phyloP scores from a whole-genome alignment of 2,329 filamentous ascomycete genomes.

The Epichloe hybrida region DNA sequence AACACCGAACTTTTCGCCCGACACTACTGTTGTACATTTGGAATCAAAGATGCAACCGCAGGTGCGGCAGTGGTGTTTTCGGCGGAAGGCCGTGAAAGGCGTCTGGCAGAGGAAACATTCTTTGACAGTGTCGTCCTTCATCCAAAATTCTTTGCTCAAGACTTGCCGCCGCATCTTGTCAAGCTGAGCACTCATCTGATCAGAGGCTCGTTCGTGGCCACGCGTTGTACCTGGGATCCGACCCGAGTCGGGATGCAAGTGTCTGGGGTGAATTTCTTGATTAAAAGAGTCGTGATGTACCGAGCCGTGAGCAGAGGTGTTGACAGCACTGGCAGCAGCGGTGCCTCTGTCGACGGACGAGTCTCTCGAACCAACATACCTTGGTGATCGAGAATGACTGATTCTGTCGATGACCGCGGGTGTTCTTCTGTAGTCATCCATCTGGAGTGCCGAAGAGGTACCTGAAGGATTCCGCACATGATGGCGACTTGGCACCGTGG shows the following conservation, averaged over 20 bases:
- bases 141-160: slow-evolving; percentile 93
- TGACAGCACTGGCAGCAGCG: slow-evolving; percentile 42
- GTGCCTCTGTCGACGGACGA: slow-evolving; percentile 45
- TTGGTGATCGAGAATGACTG: slow-evolving; percentile 30
- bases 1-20: slow-evolving; percentile 78
- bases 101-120: slow-evolving; percentile 90
- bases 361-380: slow-evolving; percentile 35
- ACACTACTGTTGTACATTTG: slow-evolving; percentile 86
- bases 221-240: slow-evolving; percentile 43
- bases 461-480: slow-evolving; percentile 20
- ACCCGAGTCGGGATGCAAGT: slow-evolving; percentile 30
- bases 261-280: slow-evolving; percentile 30
- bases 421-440: slow-evolving; percentile 27
- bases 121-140: slow-evolving; percentile 96
- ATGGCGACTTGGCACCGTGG: slow-evolving; percentile 21
- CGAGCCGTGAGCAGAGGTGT: slow-evolving; percentile 43
- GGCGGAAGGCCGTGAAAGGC: slow-evolving; percentile 81
- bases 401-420: slow-evolving; percentile 44
- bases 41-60: slow-evolving; percentile 99
- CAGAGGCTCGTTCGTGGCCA: slow-evolving; percentile 40
- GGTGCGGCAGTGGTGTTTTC: slow-evolving; percentile 90
- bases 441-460: slow-evolving; percentile 22
- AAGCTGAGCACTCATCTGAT: slow-evolving; percentile 45
- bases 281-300: slow-evolving; percentile 44
- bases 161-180: slow-evolving; percentile 74